phyloP scores from a whole-genome alignment of 1,284 basidiomycete species.

The Cryptococcus wingfieldii region DNA sequence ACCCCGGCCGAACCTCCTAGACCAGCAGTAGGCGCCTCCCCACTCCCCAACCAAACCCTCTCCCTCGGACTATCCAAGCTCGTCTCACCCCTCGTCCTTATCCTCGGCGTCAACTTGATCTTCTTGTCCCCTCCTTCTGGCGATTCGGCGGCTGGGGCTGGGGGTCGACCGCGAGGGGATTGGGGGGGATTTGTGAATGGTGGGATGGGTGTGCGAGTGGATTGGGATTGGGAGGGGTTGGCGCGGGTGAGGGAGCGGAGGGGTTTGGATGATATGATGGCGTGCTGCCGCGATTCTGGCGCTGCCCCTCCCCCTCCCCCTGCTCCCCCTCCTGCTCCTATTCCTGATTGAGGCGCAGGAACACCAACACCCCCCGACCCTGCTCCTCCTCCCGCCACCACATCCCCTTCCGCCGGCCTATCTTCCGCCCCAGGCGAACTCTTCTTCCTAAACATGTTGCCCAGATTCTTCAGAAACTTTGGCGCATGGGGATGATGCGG shows the following conservation, averaged over 20 bases:
- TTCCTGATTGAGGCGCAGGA: neutral
- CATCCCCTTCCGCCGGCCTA: neutral
- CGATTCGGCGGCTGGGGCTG: neutral
- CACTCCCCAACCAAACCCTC: neutral
- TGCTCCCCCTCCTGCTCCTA: no score
- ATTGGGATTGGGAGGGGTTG: neutral
- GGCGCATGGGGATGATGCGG: constrained; percentile 8
- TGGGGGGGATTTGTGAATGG: neutral
- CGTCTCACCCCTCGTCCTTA: constrained; percentile 35
- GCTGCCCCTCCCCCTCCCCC: no score
- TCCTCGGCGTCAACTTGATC: constrained; percentile 26
- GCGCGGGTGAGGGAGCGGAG: neutral
- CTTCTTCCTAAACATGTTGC: constrained; percentile 27
- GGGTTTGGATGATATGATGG: constrained; percentile 3
- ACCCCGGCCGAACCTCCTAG: no score
- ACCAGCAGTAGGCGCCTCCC: no score
- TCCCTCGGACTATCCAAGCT: constrained; percentile 27
- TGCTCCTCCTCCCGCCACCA: neutral
- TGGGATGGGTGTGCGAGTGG: neutral
- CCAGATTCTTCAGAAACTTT: constrained; percentile 26
- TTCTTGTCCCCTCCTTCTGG: constrained; percentile 20
- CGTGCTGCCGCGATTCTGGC: neutral
- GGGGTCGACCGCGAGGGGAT: neutral
- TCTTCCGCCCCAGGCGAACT: constrained; percentile 3
- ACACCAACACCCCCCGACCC: neutral